These are phyloP conservation scores for Trichosporon inkin DNA, from an alignment of 1,284 basidiomycete species.

Conservation along the genomic window DNA sequence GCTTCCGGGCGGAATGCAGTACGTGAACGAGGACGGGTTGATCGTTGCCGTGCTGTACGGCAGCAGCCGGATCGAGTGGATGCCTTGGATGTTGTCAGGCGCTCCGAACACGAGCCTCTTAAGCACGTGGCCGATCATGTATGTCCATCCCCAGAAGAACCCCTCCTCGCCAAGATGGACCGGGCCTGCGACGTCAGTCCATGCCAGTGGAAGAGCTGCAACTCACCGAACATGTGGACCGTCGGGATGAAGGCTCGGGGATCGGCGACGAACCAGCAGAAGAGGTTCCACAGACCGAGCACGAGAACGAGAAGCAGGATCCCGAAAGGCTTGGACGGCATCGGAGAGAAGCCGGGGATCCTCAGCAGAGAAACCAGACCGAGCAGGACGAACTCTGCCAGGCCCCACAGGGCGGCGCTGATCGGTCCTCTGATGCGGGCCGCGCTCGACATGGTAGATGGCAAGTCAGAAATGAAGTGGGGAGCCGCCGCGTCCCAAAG, in stretches of 20 bases:
- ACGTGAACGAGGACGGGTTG: slow-evolving; percentile 48
- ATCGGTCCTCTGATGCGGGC: slow-evolving; percentile 30
- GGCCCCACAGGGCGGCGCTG: slow-evolving; percentile 32
- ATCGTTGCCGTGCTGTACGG: slow-evolving; percentile 46
- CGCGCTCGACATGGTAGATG: slow-evolving; percentile 31
- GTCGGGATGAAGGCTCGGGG: slow-evolving; percentile 25
- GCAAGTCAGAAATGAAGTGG: slow-evolving; percentile 30
- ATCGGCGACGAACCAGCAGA: slow-evolving; percentile 42
- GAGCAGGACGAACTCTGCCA: slow-evolving; percentile 29
- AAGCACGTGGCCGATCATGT: slow-evolving; percentile 8
- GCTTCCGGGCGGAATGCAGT: slow-evolving; percentile 43
- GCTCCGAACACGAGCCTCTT: slow-evolving; percentile 18
- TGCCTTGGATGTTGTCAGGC: slow-evolving; percentile 40
- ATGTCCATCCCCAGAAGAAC: slow-evolving; percentile 22
- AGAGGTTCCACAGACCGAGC: slow-evolving; percentile 27
- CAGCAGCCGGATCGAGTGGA: slow-evolving; percentile 43
- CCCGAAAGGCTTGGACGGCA: slow-evolving; percentile 14
- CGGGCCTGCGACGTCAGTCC: slow-evolving; percentile 15
- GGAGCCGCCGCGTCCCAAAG: slow-evolving; percentile 46
- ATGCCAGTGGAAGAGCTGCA: background rate
- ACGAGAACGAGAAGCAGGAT: slow-evolving; percentile 22
- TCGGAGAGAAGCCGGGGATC: slow-evolving; percentile 41
- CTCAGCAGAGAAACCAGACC: slow-evolving; percentile 30
- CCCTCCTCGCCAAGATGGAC: slow-evolving; percentile 23
- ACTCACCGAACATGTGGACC: slow-evolving; percentile 35